Percentiles rank a stretch among this genome's conserved stretches.
These are phyloP conservation scores for Kurtzmaniella quercitrusa DNA, from an alignment of 1,139 yeast species.

Conservation along the genomic window DNA sequence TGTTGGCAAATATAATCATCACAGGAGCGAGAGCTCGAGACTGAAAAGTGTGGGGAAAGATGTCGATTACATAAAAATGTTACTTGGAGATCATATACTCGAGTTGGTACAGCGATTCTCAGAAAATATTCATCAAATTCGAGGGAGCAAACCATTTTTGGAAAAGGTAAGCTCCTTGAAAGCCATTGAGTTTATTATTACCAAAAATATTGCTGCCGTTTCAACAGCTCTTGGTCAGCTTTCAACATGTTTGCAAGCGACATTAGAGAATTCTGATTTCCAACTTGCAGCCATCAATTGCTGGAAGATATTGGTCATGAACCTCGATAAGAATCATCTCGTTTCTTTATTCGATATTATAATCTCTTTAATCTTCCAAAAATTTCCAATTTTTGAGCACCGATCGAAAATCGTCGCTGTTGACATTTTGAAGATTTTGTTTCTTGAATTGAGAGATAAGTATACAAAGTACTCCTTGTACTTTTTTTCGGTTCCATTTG, in stretches of 20 bases:
- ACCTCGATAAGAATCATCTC: conserved; percentile 50
- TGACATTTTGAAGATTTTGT: conserved; percentile 40
- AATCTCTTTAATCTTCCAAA: conserved; percentile 52
- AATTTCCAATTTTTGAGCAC: conserved; percentile 50
- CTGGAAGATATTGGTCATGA: conserved; percentile 56
- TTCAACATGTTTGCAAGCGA: conserved; percentile 80
- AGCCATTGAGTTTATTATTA: conserved; percentile 69
- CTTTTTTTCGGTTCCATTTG: conserved; percentile 48
- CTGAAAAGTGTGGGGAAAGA: conserved; percentile 8
- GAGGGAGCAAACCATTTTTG: conserved; percentile 62
- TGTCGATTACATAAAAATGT: conserved; percentile 21
- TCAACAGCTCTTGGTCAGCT: conserved; percentile 85
- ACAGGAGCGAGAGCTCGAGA: conserved; percentile 11
- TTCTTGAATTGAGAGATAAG: conserved; percentile 29
- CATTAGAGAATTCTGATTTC: conserved; percentile 61
- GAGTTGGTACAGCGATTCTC: conserved; percentile 78
- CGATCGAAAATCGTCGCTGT: conserved; percentile 46
- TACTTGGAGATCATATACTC: conserved; percentile 57
- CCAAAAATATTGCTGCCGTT: conserved; percentile 56
- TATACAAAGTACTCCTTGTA: conserved; percentile 42
- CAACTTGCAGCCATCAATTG: conserved; percentile 63
- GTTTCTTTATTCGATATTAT: conserved; percentile 44
- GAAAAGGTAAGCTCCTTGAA: conserved; percentile 70
- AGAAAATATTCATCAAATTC: conserved; percentile 69
- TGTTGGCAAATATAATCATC: conserved; percentile 29